phyloP scores from a whole-genome alignment of 306 rosid species.

The Coriaria nepalensis region DNA sequence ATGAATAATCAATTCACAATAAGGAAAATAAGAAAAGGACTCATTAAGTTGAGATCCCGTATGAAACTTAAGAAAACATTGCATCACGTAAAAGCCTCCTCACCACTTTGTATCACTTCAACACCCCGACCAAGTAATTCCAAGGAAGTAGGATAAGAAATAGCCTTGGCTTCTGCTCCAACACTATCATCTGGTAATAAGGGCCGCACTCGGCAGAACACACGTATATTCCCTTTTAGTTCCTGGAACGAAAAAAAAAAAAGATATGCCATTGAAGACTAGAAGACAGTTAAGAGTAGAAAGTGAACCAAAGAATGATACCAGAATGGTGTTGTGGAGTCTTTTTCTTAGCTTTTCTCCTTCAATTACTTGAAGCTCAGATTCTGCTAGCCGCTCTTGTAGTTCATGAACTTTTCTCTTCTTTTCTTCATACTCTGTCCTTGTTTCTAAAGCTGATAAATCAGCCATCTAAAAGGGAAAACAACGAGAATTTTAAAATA shows the following conservation, averaged over 20 bases:
- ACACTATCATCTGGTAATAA: conserved; percentile 68
- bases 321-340: conserved; percentile 81
- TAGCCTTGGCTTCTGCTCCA: conserved; percentile 35
- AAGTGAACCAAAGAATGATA: conserved; percentile 15
- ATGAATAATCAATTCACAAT: neutral
- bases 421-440: conserved; percentile 48
- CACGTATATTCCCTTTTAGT: conserved; percentile 90
- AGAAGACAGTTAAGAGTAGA: neutral
- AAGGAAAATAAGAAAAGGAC: neutral
- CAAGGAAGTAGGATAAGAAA: conserved; percentile 68
- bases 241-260: conserved; percentile 38
- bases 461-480: conserved; percentile 40
- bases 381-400: conserved; percentile 48
- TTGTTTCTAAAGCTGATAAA: conserved; percentile 46
- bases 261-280: neutral
- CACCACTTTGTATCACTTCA: conserved; percentile 75
- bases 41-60: too few species aligned
- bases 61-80: too few species aligned
- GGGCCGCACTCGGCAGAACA: conserved; percentile 90
- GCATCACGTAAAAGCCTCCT: neutral
- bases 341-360: conserved; percentile 74
- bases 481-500: neutral
- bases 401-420: conserved; percentile 35
- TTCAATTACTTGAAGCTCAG: conserved; percentile 54
- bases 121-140: conserved; percentile 76